Evolutionary conservation across 2,329 filamentous ascomycete genomes (phyloP).

Genomic region (Cadophora sp.): DNA sequence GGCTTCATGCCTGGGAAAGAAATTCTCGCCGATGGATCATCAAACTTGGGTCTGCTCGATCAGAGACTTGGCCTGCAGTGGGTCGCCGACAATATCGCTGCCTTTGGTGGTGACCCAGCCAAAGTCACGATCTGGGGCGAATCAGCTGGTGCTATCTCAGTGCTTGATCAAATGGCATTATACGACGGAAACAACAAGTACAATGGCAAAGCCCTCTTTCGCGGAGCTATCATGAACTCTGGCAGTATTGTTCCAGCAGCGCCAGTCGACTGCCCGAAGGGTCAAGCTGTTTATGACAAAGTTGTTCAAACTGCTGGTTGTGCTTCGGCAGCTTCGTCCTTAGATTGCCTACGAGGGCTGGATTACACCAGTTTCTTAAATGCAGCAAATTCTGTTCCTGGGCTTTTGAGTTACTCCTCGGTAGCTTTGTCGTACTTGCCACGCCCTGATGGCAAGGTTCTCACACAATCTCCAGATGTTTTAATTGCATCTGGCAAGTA

Average conservation of each 20-base stretch:
- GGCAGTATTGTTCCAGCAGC: conserved; percentile 67
- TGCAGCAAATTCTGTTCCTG: conserved; percentile 73
- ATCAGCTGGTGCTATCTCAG: conserved; percentile 70
- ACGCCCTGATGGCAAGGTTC: conserved; percentile 70
- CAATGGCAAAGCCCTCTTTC: conserved; percentile 76
- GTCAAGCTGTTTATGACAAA: conserved; percentile 67
- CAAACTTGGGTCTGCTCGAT: conserved; percentile 75
- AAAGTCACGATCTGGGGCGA: conserved; percentile 84
- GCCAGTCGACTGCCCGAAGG: conserved; percentile 68
- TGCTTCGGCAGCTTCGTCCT: conserved; percentile 57
- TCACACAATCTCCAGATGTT: conserved; percentile 68
- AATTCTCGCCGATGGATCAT: conserved; percentile 67
- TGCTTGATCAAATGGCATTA: conserved; percentile 76
- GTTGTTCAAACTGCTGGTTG: conserved; percentile 69
- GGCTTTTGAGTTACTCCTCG: conserved; percentile 69
- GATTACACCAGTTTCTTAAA: conserved; percentile 65
- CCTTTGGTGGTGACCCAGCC: conserved; percentile 79
- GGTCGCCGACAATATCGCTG: conserved; percentile 76
- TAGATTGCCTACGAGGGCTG: conserved; percentile 68
- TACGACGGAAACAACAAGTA: conserved; percentile 76
- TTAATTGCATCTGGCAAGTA: conserved; percentile 60
- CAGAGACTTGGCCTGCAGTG: conserved; percentile 75
- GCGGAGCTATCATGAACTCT: conserved; percentile 79
- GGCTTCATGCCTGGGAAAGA: conserved; percentile 75
- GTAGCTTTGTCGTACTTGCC: conserved; percentile 78